phyloP scores from a whole-genome alignment of 2,329 filamentous ascomycete species.

The Acephala macrosclerotiorum region DNA sequence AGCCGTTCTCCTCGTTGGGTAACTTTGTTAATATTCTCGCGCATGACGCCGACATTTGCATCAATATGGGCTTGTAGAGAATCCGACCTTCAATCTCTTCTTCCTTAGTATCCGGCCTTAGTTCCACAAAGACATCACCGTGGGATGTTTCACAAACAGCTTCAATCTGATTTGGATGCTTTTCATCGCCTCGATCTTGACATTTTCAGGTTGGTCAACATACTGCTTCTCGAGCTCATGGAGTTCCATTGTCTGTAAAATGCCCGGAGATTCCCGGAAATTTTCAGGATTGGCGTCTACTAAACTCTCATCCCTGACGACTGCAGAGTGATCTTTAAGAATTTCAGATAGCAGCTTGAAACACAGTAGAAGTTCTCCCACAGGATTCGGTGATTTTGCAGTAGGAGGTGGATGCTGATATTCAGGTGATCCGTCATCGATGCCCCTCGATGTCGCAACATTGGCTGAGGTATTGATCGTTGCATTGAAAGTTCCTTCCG shows the following conservation, averaged over 20 bases:
- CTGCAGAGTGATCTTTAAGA: neutral
- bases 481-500: neutral
- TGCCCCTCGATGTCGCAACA: neutral
- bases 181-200: neutral
- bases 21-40: conserved; percentile 7
- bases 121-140: neutral
- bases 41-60: neutral
- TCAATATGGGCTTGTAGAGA: conserved; percentile 10
- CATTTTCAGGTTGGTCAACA: neutral
- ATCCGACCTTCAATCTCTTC: neutral
- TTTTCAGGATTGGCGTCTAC: neutral
- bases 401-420: neutral
- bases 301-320: neutral
- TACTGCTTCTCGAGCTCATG: neutral
- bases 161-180: neutral
- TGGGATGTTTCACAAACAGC: neutral
- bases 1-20: conserved; percentile 11
- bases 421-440: neutral
- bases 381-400: neutral
- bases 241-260: neutral
- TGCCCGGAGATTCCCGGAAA: neutral
- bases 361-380: conserved; percentile 23
- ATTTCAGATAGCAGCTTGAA: conserved; percentile 22
- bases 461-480: neutral
- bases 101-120: neutral